These are phyloP conservation scores for Porogramme epimiltina DNA, from an alignment of 1,284 basidiomycete species.

Conservation along the genomic window DNA sequence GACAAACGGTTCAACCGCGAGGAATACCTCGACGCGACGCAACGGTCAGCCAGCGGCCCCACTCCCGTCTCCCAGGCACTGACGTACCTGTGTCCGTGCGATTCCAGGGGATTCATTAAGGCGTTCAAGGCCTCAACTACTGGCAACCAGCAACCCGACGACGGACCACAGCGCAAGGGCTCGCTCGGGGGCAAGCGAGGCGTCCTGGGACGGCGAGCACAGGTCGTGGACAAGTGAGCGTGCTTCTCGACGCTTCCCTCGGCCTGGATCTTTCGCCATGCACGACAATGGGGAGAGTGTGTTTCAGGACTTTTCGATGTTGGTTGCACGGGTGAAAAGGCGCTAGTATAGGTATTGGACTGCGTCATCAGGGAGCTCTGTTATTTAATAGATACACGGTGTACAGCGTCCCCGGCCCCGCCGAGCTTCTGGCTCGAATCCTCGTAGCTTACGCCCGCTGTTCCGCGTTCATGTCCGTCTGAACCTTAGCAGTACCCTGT, in stretches of 20 bases:
- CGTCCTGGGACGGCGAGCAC: not conserved
- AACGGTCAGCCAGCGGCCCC: conserved; percentile 45
- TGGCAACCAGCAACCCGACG: conserved; percentile 9
- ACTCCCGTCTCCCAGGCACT: not conserved
- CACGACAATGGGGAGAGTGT: too few relatives aligned
- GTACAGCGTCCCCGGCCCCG: too few relatives aligned
- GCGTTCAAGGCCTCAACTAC: conserved; percentile 21
- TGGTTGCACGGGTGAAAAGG: too few relatives aligned
- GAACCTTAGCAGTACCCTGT: too few relatives aligned
- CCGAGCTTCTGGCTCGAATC: too few relatives aligned
- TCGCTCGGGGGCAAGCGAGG: conserved; percentile 1
- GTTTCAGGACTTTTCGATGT: too few relatives aligned
- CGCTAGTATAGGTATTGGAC: too few relatives aligned
- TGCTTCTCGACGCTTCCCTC: not conserved
- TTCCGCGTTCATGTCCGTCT: too few relatives aligned
- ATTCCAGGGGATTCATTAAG: conserved; percentile 21
- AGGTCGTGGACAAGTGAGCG: conserved; percentile 6
- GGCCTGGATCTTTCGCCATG: too few relatives aligned
- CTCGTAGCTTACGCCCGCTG: too few relatives aligned
- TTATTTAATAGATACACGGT: too few relatives aligned
- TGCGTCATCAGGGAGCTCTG: too few relatives aligned
- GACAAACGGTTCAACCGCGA: conserved; percentile 56
- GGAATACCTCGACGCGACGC: conserved; percentile 70
- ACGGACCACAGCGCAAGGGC: not conserved
- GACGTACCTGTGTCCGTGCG: not conserved